A percentile compares a stretch with the other conserved stretches of the same genome.
Evolutionary conservation across 768 basidiomycete genomes (phyloP).

Genomic region (Tubosaeta brunneosetosa): DNA sequence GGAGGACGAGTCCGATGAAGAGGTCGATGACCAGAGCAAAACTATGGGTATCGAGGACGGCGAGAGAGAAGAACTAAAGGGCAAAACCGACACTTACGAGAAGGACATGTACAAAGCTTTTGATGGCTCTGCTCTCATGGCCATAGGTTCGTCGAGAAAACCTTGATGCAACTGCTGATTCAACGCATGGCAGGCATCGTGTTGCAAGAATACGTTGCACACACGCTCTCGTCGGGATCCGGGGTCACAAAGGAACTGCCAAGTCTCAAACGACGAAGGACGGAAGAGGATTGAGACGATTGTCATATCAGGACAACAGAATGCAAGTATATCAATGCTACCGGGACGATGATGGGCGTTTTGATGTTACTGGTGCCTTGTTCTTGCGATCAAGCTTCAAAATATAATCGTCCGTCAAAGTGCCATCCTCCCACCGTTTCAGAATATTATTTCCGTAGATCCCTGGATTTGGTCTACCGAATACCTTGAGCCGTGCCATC

Average conservation of each 20-base stretch:
- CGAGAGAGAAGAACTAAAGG: slow-evolving; percentile 1
- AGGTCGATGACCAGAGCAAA: slow-evolving; percentile 14
- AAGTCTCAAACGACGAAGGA: slow-evolving; percentile 10
- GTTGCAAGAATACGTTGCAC: slow-evolving; percentile 59
- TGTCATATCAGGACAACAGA: not conserved
- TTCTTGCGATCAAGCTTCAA: slow-evolving; percentile 23
- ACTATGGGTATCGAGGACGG: slow-evolving; percentile 6
- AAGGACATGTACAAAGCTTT: slow-evolving; percentile 72
- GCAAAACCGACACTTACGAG: slow-evolving; percentile 4
- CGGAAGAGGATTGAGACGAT: not conserved
- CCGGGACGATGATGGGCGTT: slow-evolving; percentile 3
- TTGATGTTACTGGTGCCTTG: slow-evolving; percentile 1
- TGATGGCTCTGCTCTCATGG: slow-evolving; percentile 70
- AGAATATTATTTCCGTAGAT: slow-evolving; percentile 72
- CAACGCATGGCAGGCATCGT: slow-evolving; percentile 49
- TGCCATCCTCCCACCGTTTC: slow-evolving; percentile 81
- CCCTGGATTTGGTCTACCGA: slow-evolving; percentile 74
- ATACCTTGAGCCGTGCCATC: slow-evolving; percentile 84
- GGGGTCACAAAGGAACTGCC: not conserved
- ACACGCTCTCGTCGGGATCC: slow-evolving; percentile 14
- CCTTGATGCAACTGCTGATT: not conserved
- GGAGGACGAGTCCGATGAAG: slow-evolving; percentile 13
- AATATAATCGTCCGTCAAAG: slow-evolving; percentile 42
- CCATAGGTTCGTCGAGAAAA: slow-evolving; percentile 47
- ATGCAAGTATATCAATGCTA: slow-evolving; percentile 11